Evolutionary conservation across 306 rosid species (phyloP).

Genomic region (Prosopis cineraria): DNA sequence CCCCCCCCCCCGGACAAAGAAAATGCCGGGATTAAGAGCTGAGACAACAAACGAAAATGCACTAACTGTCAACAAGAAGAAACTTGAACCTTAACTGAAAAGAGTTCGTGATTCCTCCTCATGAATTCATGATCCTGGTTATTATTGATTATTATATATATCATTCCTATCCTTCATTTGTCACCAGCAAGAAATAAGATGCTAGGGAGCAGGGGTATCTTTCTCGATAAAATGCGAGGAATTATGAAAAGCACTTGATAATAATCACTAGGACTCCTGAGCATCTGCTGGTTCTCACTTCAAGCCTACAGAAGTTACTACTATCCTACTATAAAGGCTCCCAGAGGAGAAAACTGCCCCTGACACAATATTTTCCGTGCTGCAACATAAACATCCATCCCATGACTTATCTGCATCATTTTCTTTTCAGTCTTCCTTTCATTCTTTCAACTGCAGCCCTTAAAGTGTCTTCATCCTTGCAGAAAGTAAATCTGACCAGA

Average conservation of each 20-base stretch:
- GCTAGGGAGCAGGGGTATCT: not conserved
- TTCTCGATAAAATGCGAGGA: not conserved
- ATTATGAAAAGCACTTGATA: not conserved
- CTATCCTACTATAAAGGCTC: not conserved
- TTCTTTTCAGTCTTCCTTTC: constrained; percentile 73
- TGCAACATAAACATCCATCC: not conserved
- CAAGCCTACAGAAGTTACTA: not conserved
- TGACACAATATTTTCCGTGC: constrained; percentile 28
- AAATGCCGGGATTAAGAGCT: not conserved
- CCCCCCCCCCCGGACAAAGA: not conserved
- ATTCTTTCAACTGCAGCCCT: constrained; percentile 87
- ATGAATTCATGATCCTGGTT: not conserved
- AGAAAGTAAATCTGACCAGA: constrained; percentile 83
- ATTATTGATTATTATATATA: not conserved
- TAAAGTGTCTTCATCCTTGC: constrained; percentile 90
- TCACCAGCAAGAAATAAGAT: not conserved
- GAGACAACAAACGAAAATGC: not conserved
- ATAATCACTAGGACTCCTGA: not conserved
- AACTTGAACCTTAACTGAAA: not conserved
- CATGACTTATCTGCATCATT: constrained; percentile 32
- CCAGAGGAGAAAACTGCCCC: constrained; percentile 54
- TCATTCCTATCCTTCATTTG: not conserved
- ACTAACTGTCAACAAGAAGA: not conserved
- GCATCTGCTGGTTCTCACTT: not conserved
- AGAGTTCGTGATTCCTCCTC: not conserved